Conservation (phyloP, 1,284 basidiomycete genomes). For the Ceratobasidium sp. region DNA sequence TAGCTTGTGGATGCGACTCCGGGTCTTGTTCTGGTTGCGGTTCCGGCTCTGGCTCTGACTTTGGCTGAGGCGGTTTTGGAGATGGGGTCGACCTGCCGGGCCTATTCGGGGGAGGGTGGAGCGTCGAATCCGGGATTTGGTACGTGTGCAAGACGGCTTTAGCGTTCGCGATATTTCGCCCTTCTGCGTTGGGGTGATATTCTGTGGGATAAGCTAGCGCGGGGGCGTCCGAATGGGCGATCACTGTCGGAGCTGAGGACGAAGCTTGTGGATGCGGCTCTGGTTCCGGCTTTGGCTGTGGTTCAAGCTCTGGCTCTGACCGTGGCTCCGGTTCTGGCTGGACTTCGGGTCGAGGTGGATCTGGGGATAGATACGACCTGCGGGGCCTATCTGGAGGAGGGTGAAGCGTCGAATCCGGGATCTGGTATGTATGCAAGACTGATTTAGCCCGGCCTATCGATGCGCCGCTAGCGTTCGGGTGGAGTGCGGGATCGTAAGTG, state of each 20-base stretch:
- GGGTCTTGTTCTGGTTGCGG: neutral
- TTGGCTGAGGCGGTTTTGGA: too few species aligned
- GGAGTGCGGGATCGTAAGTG: slow-evolving; percentile 18
- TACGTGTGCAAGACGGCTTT: slow-evolving; percentile 42
- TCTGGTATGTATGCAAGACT: slow-evolving; percentile 40
- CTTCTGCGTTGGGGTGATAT: slow-evolving; percentile 27
- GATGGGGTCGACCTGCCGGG: too few species aligned
- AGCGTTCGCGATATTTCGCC: slow-evolving; percentile 25
- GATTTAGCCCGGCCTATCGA: slow-evolving; percentile 22
- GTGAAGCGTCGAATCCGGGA: slow-evolving; percentile 37
- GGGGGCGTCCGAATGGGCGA: too few species aligned
- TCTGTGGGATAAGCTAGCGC: slow-evolving; percentile 25
- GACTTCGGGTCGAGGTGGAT: neutral
- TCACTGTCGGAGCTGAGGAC: neutral
- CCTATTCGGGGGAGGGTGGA: slow-evolving; percentile 23
- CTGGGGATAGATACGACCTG: neutral
- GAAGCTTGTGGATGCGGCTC: slow-evolving; percentile 1
- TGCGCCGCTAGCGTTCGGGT: slow-evolving; percentile 2
- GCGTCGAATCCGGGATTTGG: slow-evolving; percentile 39
- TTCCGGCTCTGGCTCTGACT: too few species aligned
- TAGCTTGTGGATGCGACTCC: slow-evolving; percentile 1
- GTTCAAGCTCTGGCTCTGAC: slow-evolving; percentile 1
- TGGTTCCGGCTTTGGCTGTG: neutral
- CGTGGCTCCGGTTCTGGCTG: neutral
- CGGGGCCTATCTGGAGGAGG: slow-evolving; percentile 7